Base-by-base conservation (phyloP, 2,329 filamentous ascomycete species). In the Lecanicillium sp. region DNA sequence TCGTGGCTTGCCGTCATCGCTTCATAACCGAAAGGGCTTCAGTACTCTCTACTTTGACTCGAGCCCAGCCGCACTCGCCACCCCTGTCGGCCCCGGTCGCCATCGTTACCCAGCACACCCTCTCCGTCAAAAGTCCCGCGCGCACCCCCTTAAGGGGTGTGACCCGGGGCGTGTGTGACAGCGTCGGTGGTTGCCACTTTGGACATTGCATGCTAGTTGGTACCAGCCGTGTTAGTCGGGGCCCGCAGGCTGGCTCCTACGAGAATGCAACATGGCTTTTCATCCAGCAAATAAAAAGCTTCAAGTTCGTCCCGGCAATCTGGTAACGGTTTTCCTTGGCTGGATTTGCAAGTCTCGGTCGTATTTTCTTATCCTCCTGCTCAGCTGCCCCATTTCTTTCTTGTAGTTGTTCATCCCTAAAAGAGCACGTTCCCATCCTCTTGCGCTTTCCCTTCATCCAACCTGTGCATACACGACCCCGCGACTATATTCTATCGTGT, bases 261-360 rank as follows among this genome's bases (percentile, higher is more conserved):
- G 26, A 43, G 37, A 42, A 33, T 49, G 47, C 47, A 49, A 49
- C 40, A 49, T 49, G 40, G 35, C 39, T 26, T 33, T 39, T 40
- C 40, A 33, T 38, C 27, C 40, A 49, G 20, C 47, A 49, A 49
- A 49, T 49, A 44, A 39, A n/a, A 44, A 43, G 47, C 40, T 44
- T 44, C 39, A 44, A 29, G 20, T 40, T 49, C 21, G 47, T 44
- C 40, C 47, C 47, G 47, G 41, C 40, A 49, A 44, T 49, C 40
- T 49, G 47, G 47, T 49, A 49, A 49, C 47, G 33, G 47, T 44
- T 39, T 21, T 49, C 14, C 27, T 49, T 43, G 47, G 39, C 29
- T 44, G 39, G 27, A 39, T 44, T 44, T 40, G 41, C 47, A 43
- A 27, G 32, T 19, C 40, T 44, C 27, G 20, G 47, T 49, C 47